Evolutionary conservation across 164 flowering plant species (phyloP).

Genomic region (Santalum album): DNA sequence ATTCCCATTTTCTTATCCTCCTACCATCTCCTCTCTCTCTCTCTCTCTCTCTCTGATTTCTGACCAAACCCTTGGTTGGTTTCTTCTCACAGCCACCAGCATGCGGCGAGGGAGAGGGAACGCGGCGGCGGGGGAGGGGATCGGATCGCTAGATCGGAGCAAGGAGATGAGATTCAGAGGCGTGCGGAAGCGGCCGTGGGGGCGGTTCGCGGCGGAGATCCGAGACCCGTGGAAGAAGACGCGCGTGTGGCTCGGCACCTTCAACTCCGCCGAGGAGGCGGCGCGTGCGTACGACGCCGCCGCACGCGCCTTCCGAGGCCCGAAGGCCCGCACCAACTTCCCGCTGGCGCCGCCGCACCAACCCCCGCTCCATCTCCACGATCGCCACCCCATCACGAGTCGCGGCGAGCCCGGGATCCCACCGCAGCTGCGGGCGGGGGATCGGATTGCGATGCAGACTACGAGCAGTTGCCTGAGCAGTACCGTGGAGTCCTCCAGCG

Average conservation of each 20-base stretch:
- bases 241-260: slow-evolving; percentile 74
- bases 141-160: too few relatives aligned
- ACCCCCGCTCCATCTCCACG: too few relatives aligned
- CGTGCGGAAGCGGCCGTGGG: slow-evolving; percentile 79
- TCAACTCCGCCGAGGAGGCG: slow-evolving; percentile 66
- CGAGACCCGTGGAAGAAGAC: slow-evolving; percentile 68
- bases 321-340: slow-evolving; percentile 67
- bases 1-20: too few relatives aligned
- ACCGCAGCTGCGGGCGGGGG: neutral
- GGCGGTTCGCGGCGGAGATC: slow-evolving; percentile 77
- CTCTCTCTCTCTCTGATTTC: too few relatives aligned
- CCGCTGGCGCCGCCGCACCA: slow-evolving; percentile 10
- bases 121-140: too few relatives aligned
- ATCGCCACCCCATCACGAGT: too few relatives aligned
- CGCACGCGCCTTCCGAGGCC: slow-evolving; percentile 60
- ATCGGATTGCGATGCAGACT: slow-evolving; percentile 34
- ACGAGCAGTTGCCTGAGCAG: slow-evolving; percentile 78
- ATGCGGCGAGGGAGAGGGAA: too few relatives aligned
- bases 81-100: too few relatives aligned
- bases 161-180: slow-evolving; percentile 58
- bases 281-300: slow-evolving; percentile 67
- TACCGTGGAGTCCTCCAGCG: slow-evolving; percentile 54
- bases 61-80: too few relatives aligned
- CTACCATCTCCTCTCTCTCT: too few relatives aligned
- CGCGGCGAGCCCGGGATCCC: neutral